phyloP scores from a whole-genome alignment of 768 basidiomycete species.

The Heimioporus sp. region DNA sequence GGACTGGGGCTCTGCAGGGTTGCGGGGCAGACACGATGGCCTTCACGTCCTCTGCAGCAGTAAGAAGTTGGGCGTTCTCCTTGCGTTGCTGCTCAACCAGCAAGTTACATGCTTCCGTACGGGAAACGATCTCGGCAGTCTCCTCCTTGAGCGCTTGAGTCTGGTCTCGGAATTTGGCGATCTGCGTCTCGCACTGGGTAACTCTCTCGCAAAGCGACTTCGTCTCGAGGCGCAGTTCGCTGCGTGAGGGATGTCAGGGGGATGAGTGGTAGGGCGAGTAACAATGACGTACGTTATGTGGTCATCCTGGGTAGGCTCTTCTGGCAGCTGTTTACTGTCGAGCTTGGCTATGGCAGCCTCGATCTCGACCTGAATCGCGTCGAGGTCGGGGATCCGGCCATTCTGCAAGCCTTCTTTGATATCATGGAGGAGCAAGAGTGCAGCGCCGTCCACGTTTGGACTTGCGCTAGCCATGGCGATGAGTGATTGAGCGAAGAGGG shows the following conservation, averaged over 20 bases:
- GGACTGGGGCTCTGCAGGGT: background rate
- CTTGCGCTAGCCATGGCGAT: slow-evolving; percentile 5
- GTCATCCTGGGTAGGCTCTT: slow-evolving; percentile 2
- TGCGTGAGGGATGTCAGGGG: slow-evolving; percentile 1
- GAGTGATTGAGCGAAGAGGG: background rate
- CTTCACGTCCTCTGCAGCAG: background rate
- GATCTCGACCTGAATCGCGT: slow-evolving; percentile 5
- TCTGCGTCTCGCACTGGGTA: slow-evolving; percentile 6
- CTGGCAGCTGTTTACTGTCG: background rate
- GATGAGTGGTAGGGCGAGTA: background rate
- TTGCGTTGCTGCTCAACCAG: background rate
- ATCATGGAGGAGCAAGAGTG: slow-evolving; percentile 8
- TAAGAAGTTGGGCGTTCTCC: slow-evolving; percentile 1
- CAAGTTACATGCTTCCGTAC: too few relatives aligned
- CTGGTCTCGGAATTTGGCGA: slow-evolving; percentile 1
- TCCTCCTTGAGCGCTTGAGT: slow-evolving; percentile 7
- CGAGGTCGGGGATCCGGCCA: slow-evolving; percentile 7
- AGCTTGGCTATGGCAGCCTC: slow-evolving; percentile 11
- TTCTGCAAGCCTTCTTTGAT: slow-evolving; percentile 10
- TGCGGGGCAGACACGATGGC: background rate
- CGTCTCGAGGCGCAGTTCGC: slow-evolving; percentile 10
- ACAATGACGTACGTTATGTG: slow-evolving; percentile 4
- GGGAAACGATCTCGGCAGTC: background rate
- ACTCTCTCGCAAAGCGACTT: slow-evolving; percentile 2
- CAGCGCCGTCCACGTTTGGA: background rate